phyloP scores from a whole-genome alignment of 371 early-diverging fungal genomes.

The Rhizopus stolonifer region DNA sequence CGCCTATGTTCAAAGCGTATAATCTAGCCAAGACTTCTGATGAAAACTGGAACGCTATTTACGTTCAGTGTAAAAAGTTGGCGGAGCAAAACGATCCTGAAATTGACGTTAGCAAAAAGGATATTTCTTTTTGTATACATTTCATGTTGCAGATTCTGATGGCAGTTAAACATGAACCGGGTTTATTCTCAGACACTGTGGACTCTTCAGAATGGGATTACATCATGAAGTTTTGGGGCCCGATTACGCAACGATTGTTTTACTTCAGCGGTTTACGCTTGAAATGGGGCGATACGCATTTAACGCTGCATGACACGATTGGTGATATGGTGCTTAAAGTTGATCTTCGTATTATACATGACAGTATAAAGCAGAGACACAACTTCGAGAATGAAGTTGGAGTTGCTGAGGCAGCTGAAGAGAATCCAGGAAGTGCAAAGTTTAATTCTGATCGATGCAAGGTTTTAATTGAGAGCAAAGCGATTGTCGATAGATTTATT shows the following conservation, averaged over 20 bases:
- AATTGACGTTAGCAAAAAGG: conserved; percentile 1
- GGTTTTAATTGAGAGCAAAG: conserved; percentile 4
- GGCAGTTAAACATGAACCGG: neutral
- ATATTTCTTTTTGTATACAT: conserved; percentile 2
- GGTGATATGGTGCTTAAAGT: conserved; percentile 5
- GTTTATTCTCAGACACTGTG: neutral
- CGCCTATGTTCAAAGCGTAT: conserved; percentile 4
- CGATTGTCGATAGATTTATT: conserved; percentile 11
- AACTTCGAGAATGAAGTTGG: conserved; percentile 10
- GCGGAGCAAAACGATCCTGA: neutral
- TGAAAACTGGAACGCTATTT: conserved; percentile 6
- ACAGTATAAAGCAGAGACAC: conserved; percentile 8
- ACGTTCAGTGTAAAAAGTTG: conserved; percentile 4
- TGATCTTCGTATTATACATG: conserved; percentile 10
- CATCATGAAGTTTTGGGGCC: conserved; percentile 4
- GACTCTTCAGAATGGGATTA: conserved; percentile 1
- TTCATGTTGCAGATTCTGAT: conserved; percentile 2
- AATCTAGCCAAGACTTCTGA: conserved; percentile 10
- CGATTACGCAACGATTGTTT: conserved; percentile 6
- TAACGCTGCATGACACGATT: conserved; percentile 14
- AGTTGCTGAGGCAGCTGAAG: conserved; percentile 10
- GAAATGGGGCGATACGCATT: conserved; percentile 10
- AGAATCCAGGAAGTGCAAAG: conserved; percentile 7
- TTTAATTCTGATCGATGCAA: conserved; percentile 7
- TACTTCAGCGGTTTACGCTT: neutral